Conservation (phyloP, 2,329 filamentous ascomycete genomes). For the Colletotrichum melonis region DNA sequence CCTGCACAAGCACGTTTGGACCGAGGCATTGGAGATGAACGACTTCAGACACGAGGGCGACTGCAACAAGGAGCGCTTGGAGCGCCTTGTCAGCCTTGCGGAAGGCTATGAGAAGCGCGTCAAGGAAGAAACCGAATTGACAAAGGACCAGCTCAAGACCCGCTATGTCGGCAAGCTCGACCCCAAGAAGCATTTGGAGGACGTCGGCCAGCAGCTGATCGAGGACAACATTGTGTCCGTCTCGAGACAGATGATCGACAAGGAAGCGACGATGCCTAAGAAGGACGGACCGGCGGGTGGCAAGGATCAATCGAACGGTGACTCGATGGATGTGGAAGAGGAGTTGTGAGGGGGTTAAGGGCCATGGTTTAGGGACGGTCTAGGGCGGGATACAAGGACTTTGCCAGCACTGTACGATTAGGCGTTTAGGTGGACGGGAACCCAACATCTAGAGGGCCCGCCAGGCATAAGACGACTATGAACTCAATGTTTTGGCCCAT, state of each 20-base stretch:
- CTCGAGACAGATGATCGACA: slow-evolving; percentile 99
- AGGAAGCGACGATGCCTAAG: slow-evolving; percentile 92
- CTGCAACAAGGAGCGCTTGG: slow-evolving; percentile 87
- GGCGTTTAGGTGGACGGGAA: slow-evolving; percentile 39
- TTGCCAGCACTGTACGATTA: slow-evolving; percentile 40
- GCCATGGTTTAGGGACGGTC: slow-evolving; percentile 22
- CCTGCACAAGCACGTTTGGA: slow-evolving; percentile 99
- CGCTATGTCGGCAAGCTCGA: slow-evolving; percentile 99
- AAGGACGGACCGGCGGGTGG: slow-evolving; percentile 64
- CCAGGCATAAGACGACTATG: slow-evolving; percentile 32
- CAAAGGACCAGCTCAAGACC: slow-evolving; percentile 97
- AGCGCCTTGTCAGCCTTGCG: slow-evolving; percentile 87
- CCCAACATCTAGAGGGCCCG: slow-evolving; percentile 34
- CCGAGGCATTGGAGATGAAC: slow-evolving; percentile 95
- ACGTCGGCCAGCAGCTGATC: slow-evolving; percentile 95
- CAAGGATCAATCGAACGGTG: slow-evolving; percentile 64
- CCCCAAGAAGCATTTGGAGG: slow-evolving; percentile 98
- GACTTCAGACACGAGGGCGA: slow-evolving; percentile 89
- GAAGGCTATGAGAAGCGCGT: slow-evolving; percentile 99
- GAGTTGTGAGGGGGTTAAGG: slow-evolving; percentile 46
- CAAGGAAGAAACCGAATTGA: slow-evolving; percentile 97
- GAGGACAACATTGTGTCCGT: slow-evolving; percentile 99
- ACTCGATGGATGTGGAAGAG: slow-evolving; percentile 79
- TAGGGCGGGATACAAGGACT: slow-evolving; percentile 37
- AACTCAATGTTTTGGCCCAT: slow-evolving; percentile 3